phyloP scores from a whole-genome alignment of 228 moss, liverwort and hornwort genomes.

The Sphagnum fallax region DNA sequence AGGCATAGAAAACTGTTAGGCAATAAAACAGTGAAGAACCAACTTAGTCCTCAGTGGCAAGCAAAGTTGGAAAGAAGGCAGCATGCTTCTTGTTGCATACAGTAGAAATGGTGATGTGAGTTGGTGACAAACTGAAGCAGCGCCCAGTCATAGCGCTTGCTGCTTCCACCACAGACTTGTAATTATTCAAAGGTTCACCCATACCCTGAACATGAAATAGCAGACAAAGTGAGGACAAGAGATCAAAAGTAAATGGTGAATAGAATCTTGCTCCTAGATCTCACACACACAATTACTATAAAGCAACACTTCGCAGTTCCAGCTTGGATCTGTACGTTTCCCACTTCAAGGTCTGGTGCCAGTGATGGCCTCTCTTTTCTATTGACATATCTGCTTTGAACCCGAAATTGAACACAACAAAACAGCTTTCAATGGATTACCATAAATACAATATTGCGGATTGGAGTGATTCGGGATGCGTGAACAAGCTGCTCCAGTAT shows the following conservation, averaged over 20 bases:
- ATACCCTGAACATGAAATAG: slow-evolving; percentile 52
- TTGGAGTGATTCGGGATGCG: slow-evolving; percentile 72
- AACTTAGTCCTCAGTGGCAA: not conserved
- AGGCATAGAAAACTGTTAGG: no score
- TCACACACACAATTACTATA: not conserved
- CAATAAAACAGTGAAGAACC: no score
- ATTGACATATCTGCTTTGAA: not conserved
- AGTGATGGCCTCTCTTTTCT: not conserved
- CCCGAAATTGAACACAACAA: not conserved
- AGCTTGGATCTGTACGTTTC: no score
- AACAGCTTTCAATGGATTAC: slow-evolving; percentile 15
- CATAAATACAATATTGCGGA: slow-evolving; percentile 97
- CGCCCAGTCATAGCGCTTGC: slow-evolving; percentile 81
- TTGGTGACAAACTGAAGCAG: slow-evolving; percentile 90
- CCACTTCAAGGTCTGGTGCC: not conserved
- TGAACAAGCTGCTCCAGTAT: slow-evolving; percentile 98
- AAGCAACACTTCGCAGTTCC: not conserved
- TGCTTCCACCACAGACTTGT: slow-evolving; percentile 80
- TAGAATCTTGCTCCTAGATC: no score
- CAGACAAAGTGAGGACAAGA: not conserved
- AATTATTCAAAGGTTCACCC: slow-evolving; percentile 99
- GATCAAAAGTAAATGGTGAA: not conserved
- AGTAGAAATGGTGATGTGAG: slow-evolving; percentile 96
- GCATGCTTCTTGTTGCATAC: slow-evolving; percentile 60
- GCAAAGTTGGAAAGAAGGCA: slow-evolving; percentile 15